Evolutionary conservation across 2,329 filamentous ascomycete species (phyloP).

Genomic region (Monosporascus sp.): DNA sequence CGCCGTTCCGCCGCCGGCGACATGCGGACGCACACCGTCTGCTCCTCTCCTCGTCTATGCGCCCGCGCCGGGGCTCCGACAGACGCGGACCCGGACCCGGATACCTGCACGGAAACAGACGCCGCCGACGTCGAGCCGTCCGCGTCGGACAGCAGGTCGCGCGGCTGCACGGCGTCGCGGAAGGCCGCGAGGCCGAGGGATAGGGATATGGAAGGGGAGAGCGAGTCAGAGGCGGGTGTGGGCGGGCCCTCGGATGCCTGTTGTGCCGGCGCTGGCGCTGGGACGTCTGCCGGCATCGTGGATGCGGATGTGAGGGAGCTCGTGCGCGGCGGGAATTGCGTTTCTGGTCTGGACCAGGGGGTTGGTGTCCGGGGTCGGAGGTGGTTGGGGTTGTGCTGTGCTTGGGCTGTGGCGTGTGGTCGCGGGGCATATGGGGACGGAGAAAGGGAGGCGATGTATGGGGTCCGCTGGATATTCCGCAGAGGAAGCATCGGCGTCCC

Average conservation of each 20-base stretch:
- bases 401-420: neutral
- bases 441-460: too few relatives aligned
- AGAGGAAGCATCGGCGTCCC: neutral
- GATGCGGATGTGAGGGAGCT: neutral
- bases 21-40: too few relatives aligned
- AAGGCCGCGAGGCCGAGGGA: neutral
- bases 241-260: neutral
- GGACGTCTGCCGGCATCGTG: neutral
- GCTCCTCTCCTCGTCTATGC: too few relatives aligned
- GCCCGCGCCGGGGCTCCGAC: too few relatives aligned
- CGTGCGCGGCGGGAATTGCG: neutral
- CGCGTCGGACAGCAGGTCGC: neutral
- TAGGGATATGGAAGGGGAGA: neutral
- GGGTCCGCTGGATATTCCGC: neutral
- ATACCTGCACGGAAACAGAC: too few relatives aligned
- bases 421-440: neutral
- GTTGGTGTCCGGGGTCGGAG: neutral
- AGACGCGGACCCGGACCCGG: too few relatives aligned
- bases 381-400: neutral
- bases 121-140: too few relatives aligned
- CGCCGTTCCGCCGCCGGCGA: too few relatives aligned
- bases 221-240: neutral
- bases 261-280: neutral
- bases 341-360: too few relatives aligned
- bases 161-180: conserved; percentile 3